Evolutionary conservation across 805 yeast species (phyloP).

Genomic region (Ogataea philodendri): DNA sequence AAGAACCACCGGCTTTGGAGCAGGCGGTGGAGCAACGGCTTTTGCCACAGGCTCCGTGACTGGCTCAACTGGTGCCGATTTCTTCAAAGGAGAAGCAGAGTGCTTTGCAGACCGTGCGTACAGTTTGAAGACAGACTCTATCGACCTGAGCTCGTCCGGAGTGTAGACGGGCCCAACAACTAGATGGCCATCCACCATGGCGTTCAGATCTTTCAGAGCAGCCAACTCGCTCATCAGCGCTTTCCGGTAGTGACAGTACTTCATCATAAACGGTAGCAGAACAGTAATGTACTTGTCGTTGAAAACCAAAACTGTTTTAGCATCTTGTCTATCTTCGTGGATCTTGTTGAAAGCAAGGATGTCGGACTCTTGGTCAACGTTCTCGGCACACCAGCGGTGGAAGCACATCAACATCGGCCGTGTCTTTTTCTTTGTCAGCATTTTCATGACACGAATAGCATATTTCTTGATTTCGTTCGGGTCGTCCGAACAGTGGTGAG

Average conservation of each 20-base stretch:
- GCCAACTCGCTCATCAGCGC: slow-evolving; percentile 15
- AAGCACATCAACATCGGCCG: slow-evolving; percentile 20
- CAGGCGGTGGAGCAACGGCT: neutral
- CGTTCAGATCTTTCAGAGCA: slow-evolving; percentile 19
- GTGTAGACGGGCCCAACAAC: slow-evolving; percentile 15
- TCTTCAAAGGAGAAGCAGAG: too few relatives aligned
- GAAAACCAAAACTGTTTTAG: slow-evolving; percentile 8
- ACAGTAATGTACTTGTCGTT: slow-evolving; percentile 20
- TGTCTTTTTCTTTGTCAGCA: slow-evolving; percentile 26
- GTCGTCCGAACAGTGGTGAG: too few relatives aligned
- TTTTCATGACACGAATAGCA: slow-evolving; percentile 19
- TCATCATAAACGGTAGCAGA: slow-evolving; percentile 14
- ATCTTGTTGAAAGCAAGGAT: slow-evolving; percentile 7
- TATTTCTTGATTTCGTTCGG: slow-evolving; percentile 16
- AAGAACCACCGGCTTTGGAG: too few relatives aligned
- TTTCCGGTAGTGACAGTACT: slow-evolving; percentile 9
- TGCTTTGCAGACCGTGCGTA: neutral
- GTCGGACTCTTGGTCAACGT: slow-evolving; percentile 2
- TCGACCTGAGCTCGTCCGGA: slow-evolving; percentile 13
- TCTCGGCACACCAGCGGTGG: slow-evolving; percentile 21
- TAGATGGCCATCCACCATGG: slow-evolving; percentile 3
- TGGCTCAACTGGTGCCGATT: too few relatives aligned
- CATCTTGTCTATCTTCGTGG: slow-evolving; percentile 1
- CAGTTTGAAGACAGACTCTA: slow-evolving; percentile 13
- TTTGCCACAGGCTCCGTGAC: too few relatives aligned